Conservation (phyloP, 2,329 filamentous ascomycete species). For the Pseudogymnoascus sp. region DNA sequence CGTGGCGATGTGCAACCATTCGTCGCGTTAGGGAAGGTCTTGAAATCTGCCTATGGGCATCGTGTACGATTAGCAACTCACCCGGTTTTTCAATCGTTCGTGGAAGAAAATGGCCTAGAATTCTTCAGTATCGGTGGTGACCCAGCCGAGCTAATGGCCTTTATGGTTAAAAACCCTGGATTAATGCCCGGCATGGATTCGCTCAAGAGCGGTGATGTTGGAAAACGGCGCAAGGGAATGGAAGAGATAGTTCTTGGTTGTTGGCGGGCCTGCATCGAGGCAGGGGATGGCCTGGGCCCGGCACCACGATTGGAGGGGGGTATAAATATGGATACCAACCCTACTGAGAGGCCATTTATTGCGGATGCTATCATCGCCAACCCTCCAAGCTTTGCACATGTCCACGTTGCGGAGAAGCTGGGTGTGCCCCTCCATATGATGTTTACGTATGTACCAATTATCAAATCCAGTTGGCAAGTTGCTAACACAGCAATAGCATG, state of each 20-base stretch:
- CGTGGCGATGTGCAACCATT: constrained; percentile 71
- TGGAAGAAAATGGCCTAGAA: constrained; percentile 62
- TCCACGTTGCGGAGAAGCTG: constrained; percentile 63
- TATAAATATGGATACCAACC: constrained; percentile 25
- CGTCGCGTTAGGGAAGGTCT: constrained; percentile 55
- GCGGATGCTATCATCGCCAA: constrained; percentile 72
- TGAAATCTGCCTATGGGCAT: constrained; percentile 59
- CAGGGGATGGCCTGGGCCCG: constrained; percentile 55
- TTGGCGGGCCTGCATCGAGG: constrained; percentile 78
- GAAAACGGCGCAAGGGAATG: constrained; percentile 64
- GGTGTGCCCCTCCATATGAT: constrained; percentile 74
- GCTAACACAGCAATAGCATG: constrained; percentile 37
- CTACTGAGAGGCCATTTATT: constrained; percentile 52
- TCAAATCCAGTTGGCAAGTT: constrained; percentile 8
- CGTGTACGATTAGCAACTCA: constrained; percentile 68
- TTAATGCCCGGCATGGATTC: constrained; percentile 76
- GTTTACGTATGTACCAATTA: constrained; percentile 60
- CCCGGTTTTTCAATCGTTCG: constrained; percentile 56
- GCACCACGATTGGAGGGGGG: constrained; percentile 41
- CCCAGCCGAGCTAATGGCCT: constrained; percentile 70
- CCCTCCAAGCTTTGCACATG: constrained; percentile 62
- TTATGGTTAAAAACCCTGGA: constrained; percentile 81
- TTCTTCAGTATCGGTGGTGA: constrained; percentile 73
- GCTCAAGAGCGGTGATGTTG: constrained; percentile 67
- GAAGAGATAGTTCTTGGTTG: constrained; percentile 74